These are phyloP conservation scores for Perkinsus chesapeaki DNA, from an alignment of 169 alveolate species.

Conservation along the genomic window DNA sequence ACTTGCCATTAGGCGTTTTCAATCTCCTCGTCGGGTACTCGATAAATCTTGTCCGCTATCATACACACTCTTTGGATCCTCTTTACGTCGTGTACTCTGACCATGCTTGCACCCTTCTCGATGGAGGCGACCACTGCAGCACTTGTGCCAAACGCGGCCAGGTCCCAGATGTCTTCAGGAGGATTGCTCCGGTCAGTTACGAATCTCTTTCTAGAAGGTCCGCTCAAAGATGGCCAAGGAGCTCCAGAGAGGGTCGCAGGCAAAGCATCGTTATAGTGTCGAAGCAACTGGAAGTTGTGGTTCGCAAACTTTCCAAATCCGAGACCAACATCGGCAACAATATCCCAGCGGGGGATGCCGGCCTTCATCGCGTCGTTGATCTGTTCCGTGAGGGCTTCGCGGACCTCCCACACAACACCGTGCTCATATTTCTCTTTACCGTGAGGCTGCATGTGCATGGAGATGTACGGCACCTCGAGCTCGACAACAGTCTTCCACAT, in stretches of 20 bases:
- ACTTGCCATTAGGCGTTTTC: no score
- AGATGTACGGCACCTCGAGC: neutral
- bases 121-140: neutral
- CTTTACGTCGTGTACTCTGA: neutral
- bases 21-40: neutral
- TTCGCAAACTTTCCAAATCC: conserved; percentile 23
- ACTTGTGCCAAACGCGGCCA: neutral
- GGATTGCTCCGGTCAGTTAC: neutral
- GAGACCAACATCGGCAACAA: conserved; percentile 18
- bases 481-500: neutral
- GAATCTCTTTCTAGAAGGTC: neutral
- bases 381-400: neutral
- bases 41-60: neutral
- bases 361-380: neutral
- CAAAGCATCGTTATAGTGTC: neutral
- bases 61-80: neutral
- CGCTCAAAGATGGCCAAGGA: neutral
- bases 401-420: neutral
- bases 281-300: neutral
- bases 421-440: neutral
- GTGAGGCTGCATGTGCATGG: conserved; percentile 14
- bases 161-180: neutral
- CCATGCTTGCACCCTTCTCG: neutral
- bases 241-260: neutral
- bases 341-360: conserved; percentile 26